Conservation (phyloP, 345 rosid genomes). For the Corchorus olitorius region DNA sequence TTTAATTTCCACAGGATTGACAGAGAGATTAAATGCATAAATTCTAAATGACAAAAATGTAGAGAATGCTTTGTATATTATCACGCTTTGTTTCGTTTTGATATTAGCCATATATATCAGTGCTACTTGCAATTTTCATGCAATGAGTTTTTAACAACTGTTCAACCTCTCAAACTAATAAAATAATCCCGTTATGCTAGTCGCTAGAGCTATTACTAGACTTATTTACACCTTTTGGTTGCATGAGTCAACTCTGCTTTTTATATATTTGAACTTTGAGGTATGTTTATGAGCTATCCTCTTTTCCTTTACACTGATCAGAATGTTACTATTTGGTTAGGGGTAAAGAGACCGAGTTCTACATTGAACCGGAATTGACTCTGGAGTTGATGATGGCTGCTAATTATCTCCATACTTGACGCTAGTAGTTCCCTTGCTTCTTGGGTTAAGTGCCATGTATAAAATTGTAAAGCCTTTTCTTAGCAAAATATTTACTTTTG, state of each 20-base stretch:
- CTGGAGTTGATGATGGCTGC: constrained; percentile 82
- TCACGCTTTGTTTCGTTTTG: neutral
- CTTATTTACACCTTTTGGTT: neutral
- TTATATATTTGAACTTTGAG: neutral
- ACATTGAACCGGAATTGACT: constrained; percentile 71
- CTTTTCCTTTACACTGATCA: neutral
- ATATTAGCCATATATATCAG: neutral
- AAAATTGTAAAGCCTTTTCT: neutral
- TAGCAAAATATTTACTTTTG: neutral
- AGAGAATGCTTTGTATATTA: neutral
- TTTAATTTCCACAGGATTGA: neutral
- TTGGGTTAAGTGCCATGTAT: neutral
- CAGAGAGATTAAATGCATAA: neutral
- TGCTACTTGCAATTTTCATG: neutral
- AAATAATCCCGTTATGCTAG: neutral
- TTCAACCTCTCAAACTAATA: neutral
- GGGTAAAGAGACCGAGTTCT: constrained; percentile 69
- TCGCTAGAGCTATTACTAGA: neutral
- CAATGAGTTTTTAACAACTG: neutral
- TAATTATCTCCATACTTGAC: constrained; percentile 63
- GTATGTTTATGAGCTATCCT: neutral
- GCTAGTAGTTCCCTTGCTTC: constrained; percentile 8
- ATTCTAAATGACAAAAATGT: neutral
- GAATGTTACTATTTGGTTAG: constrained; percentile 30
- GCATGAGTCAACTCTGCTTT: neutral